phyloP scores from a whole-genome alignment of 2,329 filamentous ascomycete genomes.

The Esteya vermicola region DNA sequence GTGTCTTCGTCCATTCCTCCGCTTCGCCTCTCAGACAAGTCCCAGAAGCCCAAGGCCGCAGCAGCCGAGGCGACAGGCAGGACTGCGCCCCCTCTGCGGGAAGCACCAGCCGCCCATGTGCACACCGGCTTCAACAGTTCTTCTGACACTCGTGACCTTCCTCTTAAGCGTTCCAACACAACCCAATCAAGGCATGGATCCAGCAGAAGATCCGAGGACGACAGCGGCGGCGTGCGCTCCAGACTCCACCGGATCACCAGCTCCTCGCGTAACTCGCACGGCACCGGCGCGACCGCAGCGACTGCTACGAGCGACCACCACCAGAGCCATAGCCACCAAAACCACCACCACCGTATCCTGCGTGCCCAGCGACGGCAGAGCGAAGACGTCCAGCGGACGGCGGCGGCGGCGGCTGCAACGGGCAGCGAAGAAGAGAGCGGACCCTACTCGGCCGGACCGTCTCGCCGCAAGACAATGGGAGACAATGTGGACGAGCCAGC shows the following conservation, averaged over 20 bases:
- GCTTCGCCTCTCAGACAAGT: background rate
- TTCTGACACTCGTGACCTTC: constrained; percentile 9
- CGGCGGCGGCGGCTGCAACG: no score
- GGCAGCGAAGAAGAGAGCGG: no score
- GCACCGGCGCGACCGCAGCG: background rate
- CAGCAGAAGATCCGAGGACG: constrained; percentile 10
- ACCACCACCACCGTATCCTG: no score
- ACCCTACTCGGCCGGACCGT: no score
- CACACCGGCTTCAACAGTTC: no score
- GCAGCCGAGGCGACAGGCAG: no score
- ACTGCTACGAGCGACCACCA: background rate
- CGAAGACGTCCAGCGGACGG: no score
- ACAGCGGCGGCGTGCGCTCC: background rate
- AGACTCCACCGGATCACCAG: background rate
- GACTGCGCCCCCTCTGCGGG: no score
- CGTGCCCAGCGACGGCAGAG: no score
- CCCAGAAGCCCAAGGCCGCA: no score
- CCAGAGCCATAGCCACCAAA: background rate
- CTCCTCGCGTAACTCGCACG: background rate
- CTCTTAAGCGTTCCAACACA: constrained; percentile 11
- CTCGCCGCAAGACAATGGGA: background rate
- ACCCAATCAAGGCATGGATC: constrained; percentile 10
- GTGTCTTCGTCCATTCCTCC: background rate
- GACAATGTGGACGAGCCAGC: background rate
- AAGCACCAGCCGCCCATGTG: no score